A percentile compares a stretch with the other conserved stretches of the same genome.
phyloP scores from a whole-genome alignment of 257 asterid species.

The Gardenia jasminoides region DNA sequence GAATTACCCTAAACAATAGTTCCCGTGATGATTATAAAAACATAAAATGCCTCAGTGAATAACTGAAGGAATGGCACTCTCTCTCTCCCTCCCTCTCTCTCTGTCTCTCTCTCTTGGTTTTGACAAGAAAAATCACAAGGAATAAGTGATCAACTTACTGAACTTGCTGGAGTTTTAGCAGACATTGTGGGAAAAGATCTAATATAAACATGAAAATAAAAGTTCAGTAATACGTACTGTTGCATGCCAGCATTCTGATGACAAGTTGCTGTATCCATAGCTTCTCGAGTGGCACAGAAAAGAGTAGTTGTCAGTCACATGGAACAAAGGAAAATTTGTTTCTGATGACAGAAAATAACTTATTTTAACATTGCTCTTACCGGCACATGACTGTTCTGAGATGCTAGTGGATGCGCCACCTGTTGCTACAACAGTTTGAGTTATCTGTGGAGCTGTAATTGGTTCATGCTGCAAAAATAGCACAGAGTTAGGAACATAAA shows the following conservation, averaged over 20 bases:
- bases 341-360: neutral
- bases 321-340: neutral
- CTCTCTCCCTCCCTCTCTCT: too few relatives aligned
- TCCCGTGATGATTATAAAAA: neutral
- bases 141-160: neutral
- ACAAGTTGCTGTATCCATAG: constrained; percentile 1
- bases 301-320: neutral
- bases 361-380: neutral
- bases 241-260: neutral
- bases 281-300: neutral
- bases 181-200: neutral
- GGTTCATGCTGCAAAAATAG: constrained; percentile 9
- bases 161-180: neutral
- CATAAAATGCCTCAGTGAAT: neutral
- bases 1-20: neutral
- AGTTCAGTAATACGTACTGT: constrained; percentile 14
- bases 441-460: neutral
- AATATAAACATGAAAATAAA: neutral
- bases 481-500: neutral
- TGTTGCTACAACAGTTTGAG: neutral
- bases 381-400: constrained; percentile 3
- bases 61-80: neutral
- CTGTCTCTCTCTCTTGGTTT: neutral
- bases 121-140: neutral
- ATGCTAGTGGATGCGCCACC: neutral